phyloP scores from a whole-genome alignment of 768 basidiomycete species.

The Daedaleopsis sinensis region DNA sequence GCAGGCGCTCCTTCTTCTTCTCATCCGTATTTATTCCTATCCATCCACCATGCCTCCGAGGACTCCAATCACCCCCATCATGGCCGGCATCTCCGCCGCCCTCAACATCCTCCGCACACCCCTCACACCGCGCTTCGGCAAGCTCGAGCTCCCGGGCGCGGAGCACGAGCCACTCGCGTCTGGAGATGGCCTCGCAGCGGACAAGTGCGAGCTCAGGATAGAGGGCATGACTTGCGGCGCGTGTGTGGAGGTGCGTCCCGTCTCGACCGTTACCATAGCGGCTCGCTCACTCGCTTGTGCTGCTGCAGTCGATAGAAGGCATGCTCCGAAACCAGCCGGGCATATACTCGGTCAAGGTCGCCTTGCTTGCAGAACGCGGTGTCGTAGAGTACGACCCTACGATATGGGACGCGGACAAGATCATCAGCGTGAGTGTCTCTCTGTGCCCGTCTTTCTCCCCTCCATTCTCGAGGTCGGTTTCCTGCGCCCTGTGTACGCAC shows the following conservation, averaged over 20 bases:
- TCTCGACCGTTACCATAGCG: background rate
- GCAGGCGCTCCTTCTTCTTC: conserved; percentile 21
- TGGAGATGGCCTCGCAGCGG: conserved; percentile 30
- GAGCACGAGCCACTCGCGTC: conserved; percentile 34
- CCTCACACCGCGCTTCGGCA: conserved; percentile 20
- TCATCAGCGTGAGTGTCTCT: conserved; percentile 65
- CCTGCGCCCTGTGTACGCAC: too few relatives aligned
- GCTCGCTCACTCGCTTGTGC: background rate
- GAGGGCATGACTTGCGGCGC: conserved; percentile 92
- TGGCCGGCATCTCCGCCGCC: conserved; percentile 19
- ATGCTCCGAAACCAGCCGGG: conserved; percentile 84
- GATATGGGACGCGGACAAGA: conserved; percentile 79
- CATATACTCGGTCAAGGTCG: conserved; percentile 91
- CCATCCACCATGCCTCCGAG: conserved; percentile 1
- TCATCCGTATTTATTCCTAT: conserved; percentile 12
- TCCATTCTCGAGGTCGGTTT: background rate
- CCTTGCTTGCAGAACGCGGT: conserved; percentile 93
- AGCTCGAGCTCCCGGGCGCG: conserved; percentile 32
- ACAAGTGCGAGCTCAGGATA: conserved; percentile 77
- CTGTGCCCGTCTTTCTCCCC: background rate
- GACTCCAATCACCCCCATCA: conserved; percentile 8
- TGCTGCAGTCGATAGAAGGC: conserved; percentile 74
- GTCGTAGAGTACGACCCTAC: conserved; percentile 86
- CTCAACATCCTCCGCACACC: conserved; percentile 15
- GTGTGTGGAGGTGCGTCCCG: conserved; percentile 77